A percentile compares a stretch with the other conserved stretches of the same genome.
phyloP scores from a whole-genome alignment of 345 rosid species.

The Aquilaria yunnanensis region DNA sequence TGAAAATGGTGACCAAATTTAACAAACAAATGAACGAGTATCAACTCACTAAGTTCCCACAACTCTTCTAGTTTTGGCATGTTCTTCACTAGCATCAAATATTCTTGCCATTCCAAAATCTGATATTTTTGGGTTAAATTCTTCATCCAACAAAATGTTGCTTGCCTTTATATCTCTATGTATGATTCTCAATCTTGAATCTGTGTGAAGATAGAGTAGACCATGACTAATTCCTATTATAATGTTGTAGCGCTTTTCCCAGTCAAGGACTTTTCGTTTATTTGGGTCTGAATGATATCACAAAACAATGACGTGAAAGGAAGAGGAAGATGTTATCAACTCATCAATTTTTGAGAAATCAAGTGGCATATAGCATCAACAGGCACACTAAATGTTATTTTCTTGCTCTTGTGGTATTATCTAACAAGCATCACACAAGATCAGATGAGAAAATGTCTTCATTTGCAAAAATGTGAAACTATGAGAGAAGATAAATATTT shows the following conservation, averaged over 20 bases:
- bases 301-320: neutral
- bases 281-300: constrained; percentile 16
- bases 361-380: too few species aligned
- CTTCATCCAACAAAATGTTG: constrained; percentile 38
- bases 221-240: constrained; percentile 41
- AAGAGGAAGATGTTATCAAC: neutral
- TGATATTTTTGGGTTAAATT: constrained; percentile 33
- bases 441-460: too few species aligned
- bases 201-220: constrained; percentile 34
- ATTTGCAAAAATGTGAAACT: too few species aligned
- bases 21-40: neutral
- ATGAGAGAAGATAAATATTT: too few species aligned
- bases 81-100: constrained; percentile 24
- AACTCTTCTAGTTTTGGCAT: constrained; percentile 33
- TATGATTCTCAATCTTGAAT: constrained; percentile 37
- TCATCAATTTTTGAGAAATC: too few species aligned
- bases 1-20: neutral
- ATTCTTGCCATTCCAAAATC: constrained; percentile 40
- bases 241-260: constrained; percentile 30
- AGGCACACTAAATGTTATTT: too few species aligned
- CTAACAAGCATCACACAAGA: too few species aligned
- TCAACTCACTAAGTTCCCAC: constrained; percentile 37
- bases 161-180: constrained; percentile 42
- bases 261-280: constrained; percentile 20
- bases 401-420: too few species aligned